Conservation (phyloP, 768 basidiomycete genomes). For the Ephemerocybe angulata region DNA sequence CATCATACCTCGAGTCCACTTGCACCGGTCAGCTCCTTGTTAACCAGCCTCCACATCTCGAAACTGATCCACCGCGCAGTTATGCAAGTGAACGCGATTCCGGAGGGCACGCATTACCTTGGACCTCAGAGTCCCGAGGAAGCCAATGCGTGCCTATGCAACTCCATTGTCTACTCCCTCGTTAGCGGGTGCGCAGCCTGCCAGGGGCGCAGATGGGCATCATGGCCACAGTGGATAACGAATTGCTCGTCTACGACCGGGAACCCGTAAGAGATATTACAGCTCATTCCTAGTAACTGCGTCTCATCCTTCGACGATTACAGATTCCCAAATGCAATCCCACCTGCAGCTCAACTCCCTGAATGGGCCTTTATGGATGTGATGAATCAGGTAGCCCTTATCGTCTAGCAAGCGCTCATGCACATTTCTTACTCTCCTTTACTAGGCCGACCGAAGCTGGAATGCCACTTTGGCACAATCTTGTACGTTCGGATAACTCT, state of each 20-base stretch:
- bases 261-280: too few species aligned
- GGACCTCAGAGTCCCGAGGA: slow-evolving; percentile 31
- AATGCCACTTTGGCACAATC: too few species aligned
- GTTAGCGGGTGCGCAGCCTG: slow-evolving; percentile 60
- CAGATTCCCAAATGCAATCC: slow-evolving; percentile 47
- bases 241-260: slow-evolving; percentile 31
- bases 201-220: slow-evolving; percentile 41
- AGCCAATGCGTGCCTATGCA: slow-evolving; percentile 49
- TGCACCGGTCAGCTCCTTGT: slow-evolving; percentile 41
- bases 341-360: slow-evolving; percentile 43
- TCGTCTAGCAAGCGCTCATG: not conserved
- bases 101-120: slow-evolving; percentile 35
- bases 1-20: slow-evolving; percentile 43
- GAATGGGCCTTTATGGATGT: slow-evolving; percentile 58
- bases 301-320: too few species aligned
- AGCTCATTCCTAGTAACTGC: too few species aligned
- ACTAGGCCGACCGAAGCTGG: too few species aligned
- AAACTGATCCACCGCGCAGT: slow-evolving; percentile 24
- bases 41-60: not conserved
- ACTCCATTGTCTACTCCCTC: slow-evolving; percentile 52
- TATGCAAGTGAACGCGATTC: slow-evolving; percentile 36
- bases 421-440: not conserved
- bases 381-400: slow-evolving; percentile 26
- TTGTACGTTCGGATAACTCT: too few species aligned
- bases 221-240: slow-evolving; percentile 35